Evolutionary conservation across 2,329 filamentous ascomycete species (phyloP).

Genomic region (Clarireedia monteithiana): DNA sequence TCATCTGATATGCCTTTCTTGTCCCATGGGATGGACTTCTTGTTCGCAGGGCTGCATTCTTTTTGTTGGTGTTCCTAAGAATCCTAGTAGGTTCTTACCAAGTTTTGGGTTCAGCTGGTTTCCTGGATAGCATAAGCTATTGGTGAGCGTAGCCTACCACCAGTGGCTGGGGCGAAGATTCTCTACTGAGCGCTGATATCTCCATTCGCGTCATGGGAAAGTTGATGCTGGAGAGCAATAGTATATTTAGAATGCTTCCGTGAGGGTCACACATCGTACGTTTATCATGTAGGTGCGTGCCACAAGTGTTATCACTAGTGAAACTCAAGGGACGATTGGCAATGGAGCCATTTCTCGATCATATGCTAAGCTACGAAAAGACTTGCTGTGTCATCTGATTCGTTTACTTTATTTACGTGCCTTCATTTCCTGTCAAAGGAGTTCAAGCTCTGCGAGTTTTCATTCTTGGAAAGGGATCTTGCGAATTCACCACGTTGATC

Average conservation of each 20-base stretch:
- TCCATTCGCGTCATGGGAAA: not conserved
- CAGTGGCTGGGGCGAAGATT: not conserved
- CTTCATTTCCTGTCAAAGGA: not conserved
- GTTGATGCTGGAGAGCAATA: not conserved
- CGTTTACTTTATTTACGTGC: not conserved
- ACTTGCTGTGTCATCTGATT: not conserved
- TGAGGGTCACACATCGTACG: slow-evolving; percentile 6
- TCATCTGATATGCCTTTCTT: slow-evolving; percentile 8
- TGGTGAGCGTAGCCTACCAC: not conserved
- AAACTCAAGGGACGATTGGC: not conserved
- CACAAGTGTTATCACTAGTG: not conserved
- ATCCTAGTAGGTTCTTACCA: not conserved
- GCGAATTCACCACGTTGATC: slow-evolving; percentile 1
- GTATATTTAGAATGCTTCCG: slow-evolving; percentile 4
- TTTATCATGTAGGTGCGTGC: slow-evolving; percentile 1
- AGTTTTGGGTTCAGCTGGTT: not conserved
- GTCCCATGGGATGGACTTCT: not conserved
- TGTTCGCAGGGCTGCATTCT: slow-evolving; percentile 7
- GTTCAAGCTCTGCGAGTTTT: not conserved
- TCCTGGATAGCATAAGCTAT: not conserved
- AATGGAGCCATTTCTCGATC: not conserved
- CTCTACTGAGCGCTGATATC: not conserved
- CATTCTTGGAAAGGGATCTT: not conserved
- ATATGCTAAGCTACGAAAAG: not conserved
- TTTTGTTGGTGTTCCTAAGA: not conserved